Percentiles rank a stretch among this genome's conserved stretches.
phyloP scores from a whole-genome alignment of 2,329 filamentous ascomycete genomes.

The Cladorrhinum sp. region DNA sequence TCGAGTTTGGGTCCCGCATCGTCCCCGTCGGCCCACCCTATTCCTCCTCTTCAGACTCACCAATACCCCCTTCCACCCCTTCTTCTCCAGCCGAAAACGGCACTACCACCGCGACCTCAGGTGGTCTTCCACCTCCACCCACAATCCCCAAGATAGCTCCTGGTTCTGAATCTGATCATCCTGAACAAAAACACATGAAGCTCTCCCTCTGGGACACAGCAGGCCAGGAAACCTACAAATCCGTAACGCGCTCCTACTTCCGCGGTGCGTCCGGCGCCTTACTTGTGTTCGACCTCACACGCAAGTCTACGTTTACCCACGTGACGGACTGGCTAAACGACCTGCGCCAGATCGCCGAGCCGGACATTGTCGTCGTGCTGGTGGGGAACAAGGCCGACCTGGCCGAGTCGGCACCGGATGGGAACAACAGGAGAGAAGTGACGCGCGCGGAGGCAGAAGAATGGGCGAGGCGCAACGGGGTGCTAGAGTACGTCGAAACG shows the following conservation, averaged over 20 bases:
- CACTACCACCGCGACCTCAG: constrained; percentile 21
- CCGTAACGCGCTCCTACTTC: constrained; percentile 91
- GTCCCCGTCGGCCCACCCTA: constrained; percentile 21
- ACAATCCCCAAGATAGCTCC: constrained; percentile 30
- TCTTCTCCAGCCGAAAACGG: constrained; percentile 22
- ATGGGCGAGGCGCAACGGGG: constrained; percentile 82
- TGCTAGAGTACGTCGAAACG: constrained; percentile 93
- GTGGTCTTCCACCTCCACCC: constrained; percentile 55
- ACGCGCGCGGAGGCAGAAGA: constrained; percentile 78
- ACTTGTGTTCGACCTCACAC: constrained; percentile 91
- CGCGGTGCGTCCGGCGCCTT: constrained; percentile 70
- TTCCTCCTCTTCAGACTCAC: neutral
- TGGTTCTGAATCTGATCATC: constrained; percentile 19
- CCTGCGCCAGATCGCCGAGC: constrained; percentile 89
- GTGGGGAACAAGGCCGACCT: constrained; percentile 96
- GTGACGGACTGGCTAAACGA: constrained; percentile 94
- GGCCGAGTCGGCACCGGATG: constrained; percentile 41
- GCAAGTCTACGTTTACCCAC: constrained; percentile 79
- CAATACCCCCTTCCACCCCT: constrained; percentile 5
- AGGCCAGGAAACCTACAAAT: constrained; percentile 96
- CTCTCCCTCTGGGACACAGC: constrained; percentile 93
- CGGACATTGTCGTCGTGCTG: constrained; percentile 88
- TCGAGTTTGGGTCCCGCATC: constrained; percentile 80
- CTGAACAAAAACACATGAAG: constrained; percentile 78
- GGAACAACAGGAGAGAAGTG: constrained; percentile 71